Evolutionary conservation across 1,284 basidiomycete genomes (phyloP), one percentile per base, ranked within the genome.

Genomic region (Leccinum colubrinum): DNA sequence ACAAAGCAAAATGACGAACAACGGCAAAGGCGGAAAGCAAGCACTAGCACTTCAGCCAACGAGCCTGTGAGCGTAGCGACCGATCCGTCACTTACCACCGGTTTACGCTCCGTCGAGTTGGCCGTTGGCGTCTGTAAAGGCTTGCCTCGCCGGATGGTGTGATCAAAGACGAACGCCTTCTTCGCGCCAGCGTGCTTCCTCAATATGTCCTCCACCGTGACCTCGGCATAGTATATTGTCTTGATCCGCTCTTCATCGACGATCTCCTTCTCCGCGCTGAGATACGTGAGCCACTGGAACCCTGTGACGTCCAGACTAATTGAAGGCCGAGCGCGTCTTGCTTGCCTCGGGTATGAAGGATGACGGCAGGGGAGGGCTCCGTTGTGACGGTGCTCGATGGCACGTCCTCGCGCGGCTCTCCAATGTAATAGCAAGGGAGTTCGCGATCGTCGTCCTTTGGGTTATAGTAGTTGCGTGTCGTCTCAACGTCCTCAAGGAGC

Each of bases 101-200:
- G 73, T 6, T 72, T 72, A 20, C 11, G 35, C 11, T 17, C 43
- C 33, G 33, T 50, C 41, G 41, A 43, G 7, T 37, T 6, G 35
- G 12, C 35, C 35, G 9, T 3, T 12, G 12, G 5, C 22, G 53
- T 48, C 15, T 56, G 43, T 2, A 12, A 8, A n/a, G 33, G 15
- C 12, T 22, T 6, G 35, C 54, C 77, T 48, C 67, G 76, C 67
- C 79, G 71, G 62, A 80, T 74, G 20, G 78, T 81, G 59, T 80
- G 79, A 66, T 80, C 77, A 56, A 81, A 79, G 59, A 80, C 74
- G 63, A 78, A 67, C 22, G 80, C 70, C 57, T 67, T 71, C 67
- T 74, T 77, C 12, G 76, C 79, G 7, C 78, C 79, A 0, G 74
- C 67, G 33, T 74, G 65, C 63, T 73, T 70, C 75, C 76, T 80